These are phyloP conservation scores for Cadophora luteo-olivacea DNA, from an alignment of 2,329 filamentous ascomycete genomes.

Conservation along the genomic window DNA sequence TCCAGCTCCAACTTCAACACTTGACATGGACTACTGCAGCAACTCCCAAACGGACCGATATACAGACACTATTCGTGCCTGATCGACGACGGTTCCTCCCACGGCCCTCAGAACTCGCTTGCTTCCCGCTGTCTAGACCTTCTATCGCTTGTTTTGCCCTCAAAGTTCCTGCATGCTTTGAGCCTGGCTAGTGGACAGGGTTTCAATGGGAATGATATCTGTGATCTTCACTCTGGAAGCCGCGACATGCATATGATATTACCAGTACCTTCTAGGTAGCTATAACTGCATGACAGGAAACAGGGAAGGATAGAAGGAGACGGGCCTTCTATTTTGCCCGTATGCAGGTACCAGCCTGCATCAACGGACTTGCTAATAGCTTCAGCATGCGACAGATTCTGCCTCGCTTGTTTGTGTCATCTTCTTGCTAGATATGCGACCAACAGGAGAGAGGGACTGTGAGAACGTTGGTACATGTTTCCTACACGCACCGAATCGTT, in stretches of 20 bases:
- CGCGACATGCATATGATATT: background rate
- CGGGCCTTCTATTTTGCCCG: slow-evolving; percentile 27
- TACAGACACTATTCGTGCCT: background rate
- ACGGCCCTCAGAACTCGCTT: background rate
- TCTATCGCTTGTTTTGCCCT: background rate
- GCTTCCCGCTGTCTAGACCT: background rate
- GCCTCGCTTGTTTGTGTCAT: background rate
- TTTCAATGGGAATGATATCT: background rate
- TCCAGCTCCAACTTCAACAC: background rate
- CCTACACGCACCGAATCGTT: background rate
- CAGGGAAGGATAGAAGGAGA: slow-evolving; percentile 28
- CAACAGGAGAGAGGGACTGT: background rate
- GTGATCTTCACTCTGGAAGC: background rate
- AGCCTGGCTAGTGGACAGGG: too few relatives aligned
- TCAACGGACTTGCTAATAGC: background rate
- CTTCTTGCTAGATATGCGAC: background rate
- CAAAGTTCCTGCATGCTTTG: background rate
- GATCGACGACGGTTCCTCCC: slow-evolving; percentile 5
- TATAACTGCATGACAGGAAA: background rate
- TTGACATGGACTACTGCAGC: background rate
- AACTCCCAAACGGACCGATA: slow-evolving; percentile 11
- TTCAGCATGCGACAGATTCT: background rate
- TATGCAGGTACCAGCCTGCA: background rate
- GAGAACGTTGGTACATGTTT: background rate
- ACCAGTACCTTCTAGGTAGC: background rate